Evolutionary conservation across 2,329 filamentous ascomycete species (phyloP), one percentile per base, ranked within the genome.

Genomic region (Verticillium nubilum): DNA sequence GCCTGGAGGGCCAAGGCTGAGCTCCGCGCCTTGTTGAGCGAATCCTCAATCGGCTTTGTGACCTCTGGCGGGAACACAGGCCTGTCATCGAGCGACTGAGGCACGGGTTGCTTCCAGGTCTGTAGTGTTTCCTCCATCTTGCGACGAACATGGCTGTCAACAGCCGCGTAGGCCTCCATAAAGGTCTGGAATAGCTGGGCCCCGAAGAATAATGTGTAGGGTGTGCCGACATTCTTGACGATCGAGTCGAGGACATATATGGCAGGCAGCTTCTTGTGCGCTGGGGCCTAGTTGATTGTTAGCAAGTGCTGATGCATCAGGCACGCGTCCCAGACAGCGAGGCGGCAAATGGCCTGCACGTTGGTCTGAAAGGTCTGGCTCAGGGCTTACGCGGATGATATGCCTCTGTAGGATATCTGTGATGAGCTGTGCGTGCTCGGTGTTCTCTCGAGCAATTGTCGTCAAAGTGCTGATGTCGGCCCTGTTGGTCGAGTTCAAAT

Each of bases 391-490:
- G 83, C 90, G 90, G 76, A 92, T 88, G 74, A 99, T 97, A 71
- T 99, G 95, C 65, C 93, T 90, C 73, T 96, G 91, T 67, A 99
- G 78, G 55, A 91, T 91, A 69, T 91, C 87, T 19, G 95, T 93
- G 69, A 99, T 98, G 65, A 90, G 91, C 74, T 96, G 86, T 35
- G 95, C 95, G 79, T 97, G 90, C 76, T 96, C 92, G 65, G 93
- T 97, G 70, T 96, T 97, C 76, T 99, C 95, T 74, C 96, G 92
- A 61, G 95, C 95, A 76, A 99, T 98, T 73, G 97, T 87, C 63
- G 95, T 99, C 77, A 99, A 78, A 77, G 96, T 98, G 81, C 90
- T 94, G 74, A 99, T 99, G 77, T 98, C 94, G 76, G 92, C 92
- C 71, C 92, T 89, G 76, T 92, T 91, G 78, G 97, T 97, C 72